Base-by-base conservation (phyloP, 306 rosid genomes). In the Elaeagnus macrophylla region DNA sequence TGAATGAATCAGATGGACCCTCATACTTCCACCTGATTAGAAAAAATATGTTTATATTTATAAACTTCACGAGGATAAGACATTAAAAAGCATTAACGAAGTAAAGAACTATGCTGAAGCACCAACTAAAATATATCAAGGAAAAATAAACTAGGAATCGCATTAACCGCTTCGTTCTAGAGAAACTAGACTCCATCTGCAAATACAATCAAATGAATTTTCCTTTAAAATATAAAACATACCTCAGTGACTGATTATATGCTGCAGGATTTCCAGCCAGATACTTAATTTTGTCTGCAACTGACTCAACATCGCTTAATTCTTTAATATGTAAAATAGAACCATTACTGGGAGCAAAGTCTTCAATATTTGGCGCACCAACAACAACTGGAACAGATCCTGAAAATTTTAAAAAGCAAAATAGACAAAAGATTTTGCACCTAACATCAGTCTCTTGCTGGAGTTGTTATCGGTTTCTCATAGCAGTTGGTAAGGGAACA, bases 1-100 rank as follows among this genome's bases (percentile, higher is more conserved):
- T 91, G 87, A 91, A 91, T 62, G 95, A 80, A 75, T 91, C 89
- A 17, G 89, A 80, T 61, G 99, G 99, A 1, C 99, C 99, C 60
- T 91, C 95, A 56, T 80, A 75, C 79, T 91, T 91, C 99, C 99
- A 91, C 86, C 99, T 91, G 66, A 64, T 48, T 53, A 67, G 46
- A 57, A 50, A 56, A 71, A 18, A 74, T 54, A 49, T 61, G 60
- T 59, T 62, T 10, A 39, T 60, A 56, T 66, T 55, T 43, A 56
- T 56, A 41, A 43, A 14, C 40, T 57, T 61, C 20, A 36, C 11
- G 55, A 10, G 41, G 55, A 53, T 14, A 37, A 47, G 11, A 41
- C 44, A 19, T 44, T 4, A 37, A 12, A 32, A 25, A 25, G 3
- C 32, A 25, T 5, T 25, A n/a, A n/a, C n/a, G 32, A 25, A 25